These are phyloP conservation scores for Saccharomycopsis phalli DNA, from an alignment of 1,139 yeast genomes.

Conservation along the genomic window DNA sequence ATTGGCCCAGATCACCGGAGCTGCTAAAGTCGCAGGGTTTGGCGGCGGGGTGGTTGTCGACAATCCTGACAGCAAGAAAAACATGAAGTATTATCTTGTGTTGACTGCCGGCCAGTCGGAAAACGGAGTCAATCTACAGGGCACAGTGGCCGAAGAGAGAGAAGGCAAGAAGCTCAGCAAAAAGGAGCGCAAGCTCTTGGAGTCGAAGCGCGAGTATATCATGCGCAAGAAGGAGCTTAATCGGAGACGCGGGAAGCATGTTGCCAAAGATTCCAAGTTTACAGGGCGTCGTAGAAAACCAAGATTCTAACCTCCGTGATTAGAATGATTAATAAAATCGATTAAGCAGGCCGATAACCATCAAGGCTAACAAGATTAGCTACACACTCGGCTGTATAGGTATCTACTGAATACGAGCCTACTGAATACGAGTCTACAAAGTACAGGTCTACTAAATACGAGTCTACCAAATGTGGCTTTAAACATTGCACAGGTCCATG, in stretches of 20 bases:
- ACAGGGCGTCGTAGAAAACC: slow-evolving; percentile 92
- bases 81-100: slow-evolving; percentile 83
- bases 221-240: slow-evolving; percentile 86
- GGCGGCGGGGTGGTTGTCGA: slow-evolving; percentile 94
- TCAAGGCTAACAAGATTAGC: too few relatives aligned
- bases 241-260: slow-evolving; percentile 84
- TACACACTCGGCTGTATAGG: too few relatives aligned
- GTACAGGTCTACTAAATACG: too few relatives aligned
- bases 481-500: too few relatives aligned
- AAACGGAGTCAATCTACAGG: slow-evolving; percentile 60
- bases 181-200: slow-evolving; percentile 54
- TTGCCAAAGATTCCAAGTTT: slow-evolving; percentile 83
- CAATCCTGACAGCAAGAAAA: slow-evolving; percentile 86
- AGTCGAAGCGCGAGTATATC: slow-evolving; percentile 73
- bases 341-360: too few relatives aligned
- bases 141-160: slow-evolving; percentile 68
- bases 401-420: too few relatives aligned
- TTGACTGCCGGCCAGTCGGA: slow-evolving; percentile 79
- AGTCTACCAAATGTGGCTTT: too few relatives aligned
- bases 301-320: too few relatives aligned
- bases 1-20: slow-evolving; percentile 62
- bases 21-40: slow-evolving; percentile 93
- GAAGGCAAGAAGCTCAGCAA: slow-evolving; percentile 42
- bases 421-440: too few relatives aligned
- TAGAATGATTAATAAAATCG: too few relatives aligned